These are phyloP conservation scores for Lycium barbarum DNA, from an alignment of 257 asterid genomes.

Conservation along the genomic window DNA sequence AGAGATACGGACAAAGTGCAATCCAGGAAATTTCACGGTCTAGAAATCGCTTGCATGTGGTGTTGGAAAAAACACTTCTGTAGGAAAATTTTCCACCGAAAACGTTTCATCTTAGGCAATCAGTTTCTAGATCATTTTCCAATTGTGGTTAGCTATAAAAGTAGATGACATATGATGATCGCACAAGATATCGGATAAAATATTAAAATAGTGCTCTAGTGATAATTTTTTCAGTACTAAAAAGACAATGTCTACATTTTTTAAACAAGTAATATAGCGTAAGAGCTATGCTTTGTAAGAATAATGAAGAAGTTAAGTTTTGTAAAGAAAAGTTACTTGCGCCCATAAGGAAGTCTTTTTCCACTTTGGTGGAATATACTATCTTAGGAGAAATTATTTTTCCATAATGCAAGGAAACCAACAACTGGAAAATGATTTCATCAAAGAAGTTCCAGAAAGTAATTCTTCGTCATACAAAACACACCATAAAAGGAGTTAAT, in stretches of 20 bases:
- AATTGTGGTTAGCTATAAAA: neutral
- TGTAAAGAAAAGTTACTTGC: neutral
- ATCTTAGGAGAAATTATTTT: neutral
- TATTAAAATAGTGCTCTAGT: neutral
- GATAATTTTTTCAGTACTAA: neutral
- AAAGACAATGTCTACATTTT: neutral
- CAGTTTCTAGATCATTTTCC: conserved; percentile 12
- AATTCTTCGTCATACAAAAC: neutral
- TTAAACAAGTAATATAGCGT: neutral
- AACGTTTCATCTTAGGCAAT: neutral
- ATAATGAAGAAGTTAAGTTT: neutral
- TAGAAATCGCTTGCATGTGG: neutral
- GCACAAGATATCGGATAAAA: neutral
- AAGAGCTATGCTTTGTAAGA: neutral
- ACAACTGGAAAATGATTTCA: neutral
- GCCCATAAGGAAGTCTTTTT: neutral
- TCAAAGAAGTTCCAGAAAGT: neutral
- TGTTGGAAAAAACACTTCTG: neutral
- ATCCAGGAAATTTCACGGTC: neutral
- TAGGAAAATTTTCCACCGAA: neutral
- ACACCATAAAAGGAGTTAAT: neutral
- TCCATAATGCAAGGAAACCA: neutral
- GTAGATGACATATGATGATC: neutral
- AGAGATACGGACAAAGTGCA: neutral
- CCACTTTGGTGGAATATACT: conserved; percentile 11